Percentiles rank a stretch among this genome's conserved stretches.
Conservation (phyloP, 2,329 filamentous ascomycete genomes). For the Massarina eburnea region DNA sequence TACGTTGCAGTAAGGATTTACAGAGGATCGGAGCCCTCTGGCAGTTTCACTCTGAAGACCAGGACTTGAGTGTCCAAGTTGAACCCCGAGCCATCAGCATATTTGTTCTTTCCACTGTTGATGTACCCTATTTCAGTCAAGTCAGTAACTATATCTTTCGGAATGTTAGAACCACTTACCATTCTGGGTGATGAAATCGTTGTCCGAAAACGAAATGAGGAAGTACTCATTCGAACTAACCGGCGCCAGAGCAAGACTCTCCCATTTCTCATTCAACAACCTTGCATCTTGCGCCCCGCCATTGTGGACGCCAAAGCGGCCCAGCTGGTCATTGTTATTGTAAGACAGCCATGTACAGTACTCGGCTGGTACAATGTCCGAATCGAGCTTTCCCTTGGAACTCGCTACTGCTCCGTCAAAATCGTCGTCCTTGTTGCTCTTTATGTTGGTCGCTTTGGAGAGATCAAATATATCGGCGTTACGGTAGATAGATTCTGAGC, state of each 20-base stretch:
- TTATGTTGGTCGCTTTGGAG: conserved; percentile 62
- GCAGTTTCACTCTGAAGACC: conserved; percentile 61
- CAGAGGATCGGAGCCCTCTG: conserved; percentile 38
- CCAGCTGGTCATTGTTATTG: conserved; percentile 66
- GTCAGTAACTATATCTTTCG: conserved; percentile 5
- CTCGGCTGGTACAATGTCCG: conserved; percentile 57
- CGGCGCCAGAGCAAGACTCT: conserved; percentile 65
- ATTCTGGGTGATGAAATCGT: conserved; percentile 75
- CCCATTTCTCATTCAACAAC: conserved; percentile 77
- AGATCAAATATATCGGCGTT: conserved; percentile 72
- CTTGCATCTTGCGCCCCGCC: conserved; percentile 61
- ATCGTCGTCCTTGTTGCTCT: conserved; percentile 43
- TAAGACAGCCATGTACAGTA: conserved; percentile 70
- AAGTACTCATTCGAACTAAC: conserved; percentile 62
- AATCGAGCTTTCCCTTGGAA: conserved; percentile 55
- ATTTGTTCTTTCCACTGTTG: conserved; percentile 59
- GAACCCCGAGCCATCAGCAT: conserved; percentile 59
- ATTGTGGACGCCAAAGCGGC: conserved; percentile 68
- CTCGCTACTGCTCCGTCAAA: conserved; percentile 50
- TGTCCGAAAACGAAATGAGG: conserved; percentile 68
- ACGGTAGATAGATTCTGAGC: conserved; percentile 62
- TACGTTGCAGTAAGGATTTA: conserved; percentile 5
- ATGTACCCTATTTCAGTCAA: conserved; percentile 49
- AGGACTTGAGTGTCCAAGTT: conserved; percentile 64
- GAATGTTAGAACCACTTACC: conserved; percentile 43